Evolutionary conservation across 2,329 filamentous ascomycete genomes (phyloP).

Genomic region (Pseudogymnoascus sp.): DNA sequence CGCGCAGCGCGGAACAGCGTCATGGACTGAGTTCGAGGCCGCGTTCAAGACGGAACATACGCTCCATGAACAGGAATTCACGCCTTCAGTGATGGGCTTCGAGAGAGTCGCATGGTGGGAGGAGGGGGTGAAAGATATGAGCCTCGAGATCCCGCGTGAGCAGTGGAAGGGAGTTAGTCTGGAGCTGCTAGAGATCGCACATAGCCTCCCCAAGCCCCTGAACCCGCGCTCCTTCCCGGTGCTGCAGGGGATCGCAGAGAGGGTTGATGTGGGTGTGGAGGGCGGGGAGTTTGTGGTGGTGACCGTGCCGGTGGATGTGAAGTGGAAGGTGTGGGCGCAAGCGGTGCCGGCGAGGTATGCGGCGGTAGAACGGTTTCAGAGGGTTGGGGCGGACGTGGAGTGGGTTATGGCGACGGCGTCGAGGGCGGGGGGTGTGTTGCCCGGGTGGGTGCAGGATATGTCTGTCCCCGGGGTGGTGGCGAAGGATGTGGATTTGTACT

Average conservation of each 20-base stretch:
- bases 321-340: conserved; percentile 20
- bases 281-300: conserved; percentile 48
- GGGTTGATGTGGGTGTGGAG: conserved; percentile 26
- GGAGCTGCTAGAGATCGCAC: conserved; percentile 56
- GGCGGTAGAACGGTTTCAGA: conserved; percentile 55
- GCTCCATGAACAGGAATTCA: conserved; percentile 50
- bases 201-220: conserved; percentile 53
- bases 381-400: conserved; percentile 36
- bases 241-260: conserved; percentile 48
- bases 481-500: conserved; percentile 65
- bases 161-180: conserved; percentile 44
- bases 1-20: conserved; percentile 45
- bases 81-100: conserved; percentile 46
- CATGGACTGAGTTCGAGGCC: conserved; percentile 55
- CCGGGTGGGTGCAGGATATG: conserved; percentile 57
- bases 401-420: conserved; percentile 76
- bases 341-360: conserved; percentile 52
- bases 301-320: conserved; percentile 45
- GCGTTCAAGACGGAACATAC: conserved; percentile 53
- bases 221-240: conserved; percentile 60
- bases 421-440: conserved; percentile 61
- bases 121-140: conserved; percentile 41
- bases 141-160: conserved; percentile 29
- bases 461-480: conserved; percentile 55
- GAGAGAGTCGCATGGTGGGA: conserved; percentile 38